Evolutionary conservation across 2,329 filamentous ascomycete species (phyloP).

Genomic region (Arthrocladium fulminans): DNA sequence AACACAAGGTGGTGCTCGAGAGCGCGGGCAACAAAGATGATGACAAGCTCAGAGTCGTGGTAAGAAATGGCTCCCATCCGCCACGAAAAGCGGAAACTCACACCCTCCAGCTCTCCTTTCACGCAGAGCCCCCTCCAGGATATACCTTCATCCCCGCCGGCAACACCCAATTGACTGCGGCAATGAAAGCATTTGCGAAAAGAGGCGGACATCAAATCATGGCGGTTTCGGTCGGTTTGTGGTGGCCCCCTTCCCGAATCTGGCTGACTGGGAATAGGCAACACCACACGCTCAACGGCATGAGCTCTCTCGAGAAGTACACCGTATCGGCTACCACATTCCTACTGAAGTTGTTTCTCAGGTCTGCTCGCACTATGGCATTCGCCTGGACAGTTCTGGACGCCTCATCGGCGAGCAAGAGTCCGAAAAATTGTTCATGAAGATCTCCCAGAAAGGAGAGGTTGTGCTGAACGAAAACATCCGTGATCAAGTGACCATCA

Average conservation of each 20-base stretch:
- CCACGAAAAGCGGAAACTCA: constrained; percentile 12
- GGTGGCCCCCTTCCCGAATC: constrained; percentile 1
- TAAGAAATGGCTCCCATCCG: constrained; percentile 26
- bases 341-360: constrained; percentile 50
- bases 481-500: constrained; percentile 36
- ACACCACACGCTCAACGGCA: constrained; percentile 42
- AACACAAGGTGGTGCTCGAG: constrained; percentile 52
- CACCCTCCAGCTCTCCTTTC: constrained; percentile 43
- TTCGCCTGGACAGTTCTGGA: constrained; percentile 39
- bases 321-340: constrained; percentile 56
- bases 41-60: constrained; percentile 48
- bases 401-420: constrained; percentile 33
- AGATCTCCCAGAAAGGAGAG: constrained; percentile 18
- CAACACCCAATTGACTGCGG: constrained; percentile 50
- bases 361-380: constrained; percentile 43
- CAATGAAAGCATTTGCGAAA: constrained; percentile 52
- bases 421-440: constrained; percentile 17
- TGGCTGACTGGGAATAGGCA: constrained; percentile 30
- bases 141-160: constrained; percentile 55
- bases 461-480: constrained; percentile 15
- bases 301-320: constrained; percentile 51
- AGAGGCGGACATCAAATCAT: constrained; percentile 46
- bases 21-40: constrained; percentile 48
- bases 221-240: constrained; percentile 50
- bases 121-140: constrained; percentile 47